Percentiles rank a stretch among this genome's conserved stretches.
These are phyloP conservation scores for Malassezia psittaci DNA, from an alignment of 1,284 basidiomycete genomes.

Conservation along the genomic window DNA sequence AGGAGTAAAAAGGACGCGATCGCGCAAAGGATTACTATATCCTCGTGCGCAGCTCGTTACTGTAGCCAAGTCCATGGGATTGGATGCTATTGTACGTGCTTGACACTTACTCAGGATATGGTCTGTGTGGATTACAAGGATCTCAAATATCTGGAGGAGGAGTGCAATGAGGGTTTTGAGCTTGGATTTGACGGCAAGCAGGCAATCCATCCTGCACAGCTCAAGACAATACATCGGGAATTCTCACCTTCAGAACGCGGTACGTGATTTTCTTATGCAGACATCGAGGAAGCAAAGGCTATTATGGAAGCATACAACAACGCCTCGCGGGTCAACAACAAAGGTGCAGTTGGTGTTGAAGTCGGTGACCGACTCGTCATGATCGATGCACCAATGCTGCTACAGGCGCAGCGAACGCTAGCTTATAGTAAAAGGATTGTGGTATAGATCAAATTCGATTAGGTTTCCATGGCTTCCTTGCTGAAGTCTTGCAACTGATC, in stretches of 20 bases:
- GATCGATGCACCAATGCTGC: slow-evolving; percentile 60
- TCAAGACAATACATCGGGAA: slow-evolving; percentile 63
- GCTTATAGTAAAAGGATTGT: slow-evolving; percentile 19
- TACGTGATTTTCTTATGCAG: slow-evolving; percentile 52
- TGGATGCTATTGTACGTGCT: slow-evolving; percentile 62
- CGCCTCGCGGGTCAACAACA: slow-evolving; percentile 48
- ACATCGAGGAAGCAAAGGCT: slow-evolving; percentile 65
- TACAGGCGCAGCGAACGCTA: slow-evolving; percentile 58
- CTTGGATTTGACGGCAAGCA: slow-evolving; percentile 53
- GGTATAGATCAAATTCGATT: not conserved
- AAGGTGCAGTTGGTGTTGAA: slow-evolving; percentile 60
- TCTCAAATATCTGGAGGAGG: slow-evolving; percentile 59
- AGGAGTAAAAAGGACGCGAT: slow-evolving; percentile 65
- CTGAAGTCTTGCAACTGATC: not conserved
- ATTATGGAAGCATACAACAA: slow-evolving; percentile 54
- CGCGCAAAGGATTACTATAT: slow-evolving; percentile 66
- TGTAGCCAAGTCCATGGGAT: slow-evolving; percentile 69
- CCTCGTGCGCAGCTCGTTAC: slow-evolving; percentile 75
- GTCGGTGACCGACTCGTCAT: slow-evolving; percentile 52
- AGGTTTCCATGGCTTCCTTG: not conserved
- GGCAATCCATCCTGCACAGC: slow-evolving; percentile 84
- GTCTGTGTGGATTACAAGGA: slow-evolving; percentile 86
- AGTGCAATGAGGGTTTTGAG: slow-evolving; percentile 58
- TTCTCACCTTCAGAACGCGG: slow-evolving; percentile 69
- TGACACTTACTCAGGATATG: slow-evolving; percentile 49